phyloP scores from a whole-genome alignment of 345 rosid species.

The Mercurialis annua region DNA sequence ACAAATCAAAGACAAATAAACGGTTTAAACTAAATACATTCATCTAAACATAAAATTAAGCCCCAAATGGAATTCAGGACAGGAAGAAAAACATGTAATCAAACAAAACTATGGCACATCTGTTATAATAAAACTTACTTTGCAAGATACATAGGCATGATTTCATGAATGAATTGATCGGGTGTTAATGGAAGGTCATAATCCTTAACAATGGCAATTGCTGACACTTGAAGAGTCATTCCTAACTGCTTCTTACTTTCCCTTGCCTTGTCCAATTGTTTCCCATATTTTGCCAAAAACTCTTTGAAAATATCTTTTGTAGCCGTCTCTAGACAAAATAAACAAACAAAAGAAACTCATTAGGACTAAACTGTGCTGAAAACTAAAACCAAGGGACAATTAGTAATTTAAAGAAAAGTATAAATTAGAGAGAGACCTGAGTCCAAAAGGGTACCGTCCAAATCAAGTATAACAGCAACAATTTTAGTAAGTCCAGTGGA shows the following conservation, averaged over 20 bases:
- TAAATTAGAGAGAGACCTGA: slow-evolving; percentile 24
- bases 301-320: slow-evolving; percentile 32
- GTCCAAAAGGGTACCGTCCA: slow-evolving; percentile 49
- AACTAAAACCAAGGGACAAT: too few species aligned
- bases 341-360: not conserved
- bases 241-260: slow-evolving; percentile 36
- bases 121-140: not conserved
- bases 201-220: slow-evolving; percentile 33
- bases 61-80: too few species aligned
- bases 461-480: slow-evolving; percentile 41
- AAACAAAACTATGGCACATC: not conserved
- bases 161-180: slow-evolving; percentile 30
- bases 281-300: slow-evolving; percentile 39
- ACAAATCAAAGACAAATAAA: not conserved
- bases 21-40: not conserved
- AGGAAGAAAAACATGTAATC: not conserved
- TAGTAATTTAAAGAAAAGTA: not conserved
- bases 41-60: not conserved
- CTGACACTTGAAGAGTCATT: slow-evolving; percentile 34
- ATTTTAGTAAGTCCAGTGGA: slow-evolving; percentile 14
- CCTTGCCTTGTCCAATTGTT: slow-evolving; percentile 26
- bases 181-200: slow-evolving; percentile 42
- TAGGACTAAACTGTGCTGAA: too few species aligned
- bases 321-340: slow-evolving; percentile 27
- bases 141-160: slow-evolving; percentile 36